A percentile compares a stretch with the other conserved stretches of the same genome.
Conservation (phyloP, 129 eudicot species). For the Cynara cardunculus region DNA sequence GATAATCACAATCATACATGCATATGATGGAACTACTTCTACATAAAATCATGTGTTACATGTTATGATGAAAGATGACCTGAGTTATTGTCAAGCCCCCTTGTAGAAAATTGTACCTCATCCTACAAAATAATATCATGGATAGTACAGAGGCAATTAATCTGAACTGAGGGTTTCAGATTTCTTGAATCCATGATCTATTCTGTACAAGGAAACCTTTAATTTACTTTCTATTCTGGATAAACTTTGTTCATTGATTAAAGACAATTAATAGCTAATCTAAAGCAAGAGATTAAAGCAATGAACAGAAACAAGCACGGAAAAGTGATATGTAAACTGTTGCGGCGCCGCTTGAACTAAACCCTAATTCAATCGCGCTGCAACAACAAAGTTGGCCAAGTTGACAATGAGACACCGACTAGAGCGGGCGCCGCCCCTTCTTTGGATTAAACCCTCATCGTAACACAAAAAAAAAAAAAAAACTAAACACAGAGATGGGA, state of each 20-base stretch:
- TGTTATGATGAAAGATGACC: not conserved
- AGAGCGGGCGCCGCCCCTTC: not conserved
- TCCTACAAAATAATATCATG: not conserved
- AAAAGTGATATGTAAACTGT: not conserved
- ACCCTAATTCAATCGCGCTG: not conserved
- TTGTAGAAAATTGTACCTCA: not conserved
- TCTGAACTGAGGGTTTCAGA: not conserved
- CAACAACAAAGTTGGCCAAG: not conserved
- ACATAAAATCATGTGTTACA: not conserved
- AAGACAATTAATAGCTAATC: not conserved
- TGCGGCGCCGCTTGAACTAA: not conserved
- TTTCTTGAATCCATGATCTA: not conserved
- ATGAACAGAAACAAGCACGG: not conserved
- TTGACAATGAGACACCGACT: not conserved
- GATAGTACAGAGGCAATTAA: not conserved
- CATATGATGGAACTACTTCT: not conserved
- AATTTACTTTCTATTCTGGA: not conserved
- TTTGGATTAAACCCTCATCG: not conserved
- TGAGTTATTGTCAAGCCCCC: not conserved
- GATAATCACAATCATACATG: not conserved
- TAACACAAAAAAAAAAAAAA: not conserved
- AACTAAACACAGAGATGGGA: not conserved
- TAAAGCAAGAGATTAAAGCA: not conserved
- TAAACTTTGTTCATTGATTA: not conserved
- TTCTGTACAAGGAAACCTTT: not conserved